Evolutionary conservation across 2,329 filamentous ascomycete genomes (phyloP), one percentile per base, ranked within the genome.

Genomic region (Knufia fluminis): DNA sequence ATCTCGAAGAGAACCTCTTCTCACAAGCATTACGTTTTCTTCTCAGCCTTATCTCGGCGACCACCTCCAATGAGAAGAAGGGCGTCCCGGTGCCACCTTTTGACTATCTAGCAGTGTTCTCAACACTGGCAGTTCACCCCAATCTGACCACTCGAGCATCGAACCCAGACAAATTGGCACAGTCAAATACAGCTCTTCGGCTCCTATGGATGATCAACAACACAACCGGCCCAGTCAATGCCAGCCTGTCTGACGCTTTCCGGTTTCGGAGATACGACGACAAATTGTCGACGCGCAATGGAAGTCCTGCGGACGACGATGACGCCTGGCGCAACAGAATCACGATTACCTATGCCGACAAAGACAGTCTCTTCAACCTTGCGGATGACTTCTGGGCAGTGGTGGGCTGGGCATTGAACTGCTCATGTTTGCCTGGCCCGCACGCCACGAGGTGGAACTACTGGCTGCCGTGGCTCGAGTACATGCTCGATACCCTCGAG

Each of bases 401-500:
- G 0, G 76, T 92, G 0, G 92, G 91, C 2, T 97, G 92, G 92
- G 85, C 86, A 0, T 89, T 97, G 64, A 92, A 91, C 62, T 97
- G 91, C 68, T 90, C 87, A 46, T 76, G 85, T 1, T 65, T 77
- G 26, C 80, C 80, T 1, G 52, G 48, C 4, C 39, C 53, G 4
- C 46, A 60, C 31, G 41, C 44, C 1, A 74, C 77, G 35, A 77
- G 91, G 17, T 97, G 92, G 91, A 76, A 74, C 44, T 77, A 82
- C 61, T 97, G 90, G 89, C 80, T 76, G 58, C 67, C 79, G 6
- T 95, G 88, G 85, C 71, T 97, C 12, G 77, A 82, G 28, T 82
- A 85, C 53, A 84, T 95, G 63, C 65, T 71, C 46, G 65, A 70
- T 12, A 60, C 68, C 1, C 58, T 74, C 1, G 66, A 71, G 53